Evolutionary conservation across 2,329 filamentous ascomycete genomes (phyloP).

Genomic region (Talaromyces sp.): DNA sequence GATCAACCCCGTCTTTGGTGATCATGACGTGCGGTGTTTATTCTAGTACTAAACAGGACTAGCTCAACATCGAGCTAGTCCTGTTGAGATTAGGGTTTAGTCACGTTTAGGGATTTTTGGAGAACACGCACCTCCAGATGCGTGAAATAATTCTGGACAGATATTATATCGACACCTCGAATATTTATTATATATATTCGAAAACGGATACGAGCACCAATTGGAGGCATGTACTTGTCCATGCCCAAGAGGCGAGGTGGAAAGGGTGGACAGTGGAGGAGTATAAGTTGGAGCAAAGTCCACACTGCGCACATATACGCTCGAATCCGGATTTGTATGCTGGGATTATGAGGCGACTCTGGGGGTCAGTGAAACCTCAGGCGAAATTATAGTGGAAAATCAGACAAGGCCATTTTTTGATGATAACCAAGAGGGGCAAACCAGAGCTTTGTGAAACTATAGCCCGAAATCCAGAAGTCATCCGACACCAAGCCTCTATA

Average conservation of each 20-base stretch:
- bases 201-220: conserved; percentile 4
- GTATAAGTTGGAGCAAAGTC: background rate
- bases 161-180: conserved; percentile 1
- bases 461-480: background rate
- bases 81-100: background rate
- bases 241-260: conserved; percentile 10
- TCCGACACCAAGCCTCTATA: background rate
- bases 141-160: conserved; percentile 8
- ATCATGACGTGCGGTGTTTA: background rate
- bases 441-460: background rate
- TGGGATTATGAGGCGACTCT: conserved; percentile 1
- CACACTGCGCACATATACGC: conserved; percentile 16
- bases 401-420: background rate
- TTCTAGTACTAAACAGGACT: background rate
- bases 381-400: background rate
- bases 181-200: conserved; percentile 12
- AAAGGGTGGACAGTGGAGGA: conserved; percentile 13
- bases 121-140: conserved; percentile 12
- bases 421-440: background rate
- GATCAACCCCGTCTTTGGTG: background rate
- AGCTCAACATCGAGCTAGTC: background rate
- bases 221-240: conserved; percentile 13
- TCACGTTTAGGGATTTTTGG: background rate
- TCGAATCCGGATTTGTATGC: conserved; percentile 8
- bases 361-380: conserved; percentile 1